Evolutionary conservation across 1,139 yeast genomes (phyloP).

Genomic region (Suhomyces ambrosiae): DNA sequence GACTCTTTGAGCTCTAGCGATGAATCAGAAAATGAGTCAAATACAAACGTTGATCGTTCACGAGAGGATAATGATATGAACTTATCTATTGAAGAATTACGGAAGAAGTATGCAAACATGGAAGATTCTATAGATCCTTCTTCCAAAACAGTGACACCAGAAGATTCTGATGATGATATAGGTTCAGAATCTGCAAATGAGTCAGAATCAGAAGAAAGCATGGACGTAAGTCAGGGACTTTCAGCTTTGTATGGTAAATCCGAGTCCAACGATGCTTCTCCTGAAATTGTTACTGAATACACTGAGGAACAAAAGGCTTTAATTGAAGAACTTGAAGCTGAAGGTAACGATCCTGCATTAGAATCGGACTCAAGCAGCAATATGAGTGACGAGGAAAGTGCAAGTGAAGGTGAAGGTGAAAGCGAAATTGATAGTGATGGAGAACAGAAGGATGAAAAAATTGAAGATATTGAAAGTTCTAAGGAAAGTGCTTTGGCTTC

Average conservation of each 20-base stretch:
- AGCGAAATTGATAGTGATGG: conserved; percentile 15
- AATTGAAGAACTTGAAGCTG: conserved; percentile 24
- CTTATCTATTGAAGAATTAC: conserved; percentile 66
- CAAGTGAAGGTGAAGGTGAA: conserved; percentile 17
- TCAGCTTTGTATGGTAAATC: conserved; percentile 35
- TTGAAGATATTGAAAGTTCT: no score
- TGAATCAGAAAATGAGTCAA: conserved; percentile 24
- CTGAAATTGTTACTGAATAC: conserved; percentile 25
- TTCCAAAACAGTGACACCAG: conserved; percentile 10
- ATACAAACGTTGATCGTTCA: conserved; percentile 3
- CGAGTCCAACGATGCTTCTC: conserved; percentile 7
- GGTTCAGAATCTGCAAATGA: conserved; percentile 21
- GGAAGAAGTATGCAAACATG: conserved; percentile 61
- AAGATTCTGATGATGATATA: conserved; percentile 10
- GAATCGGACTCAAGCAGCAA: conserved; percentile 27
- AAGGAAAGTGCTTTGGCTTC: no score
- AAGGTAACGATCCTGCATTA: conserved; percentile 20
- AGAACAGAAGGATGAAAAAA: conserved; percentile 8
- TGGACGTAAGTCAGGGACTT: conserved; percentile 28
- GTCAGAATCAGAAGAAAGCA: conserved; percentile 21
- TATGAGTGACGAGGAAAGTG: conserved; percentile 10
- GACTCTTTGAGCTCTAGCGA: conserved; percentile 24
- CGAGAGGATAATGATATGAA: conserved; percentile 46
- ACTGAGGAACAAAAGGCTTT: conserved; percentile 38
- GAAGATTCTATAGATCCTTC: conserved; percentile 27